Conservation (phyloP, 306 rosid genomes). For the Gillenia trifoliata region DNA sequence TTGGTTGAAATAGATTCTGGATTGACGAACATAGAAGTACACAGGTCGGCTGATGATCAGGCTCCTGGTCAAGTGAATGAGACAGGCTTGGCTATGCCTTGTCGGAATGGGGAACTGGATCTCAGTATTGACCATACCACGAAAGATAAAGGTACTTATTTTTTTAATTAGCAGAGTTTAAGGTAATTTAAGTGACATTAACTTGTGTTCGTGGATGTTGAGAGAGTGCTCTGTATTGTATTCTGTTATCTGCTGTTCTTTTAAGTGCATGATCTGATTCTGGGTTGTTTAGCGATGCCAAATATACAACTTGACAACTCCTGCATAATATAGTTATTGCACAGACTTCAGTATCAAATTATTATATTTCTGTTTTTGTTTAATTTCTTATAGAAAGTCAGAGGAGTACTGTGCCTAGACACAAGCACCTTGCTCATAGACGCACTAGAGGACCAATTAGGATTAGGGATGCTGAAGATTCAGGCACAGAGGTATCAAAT, state of each 20-base stretch:
- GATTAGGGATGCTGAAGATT: constrained; percentile 38
- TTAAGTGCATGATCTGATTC: too few relatives aligned
- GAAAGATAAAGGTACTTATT: constrained; percentile 31
- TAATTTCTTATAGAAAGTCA: constrained; percentile 26
- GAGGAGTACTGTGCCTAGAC: constrained; percentile 23
- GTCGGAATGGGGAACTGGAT: constrained; percentile 12
- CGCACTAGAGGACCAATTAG: constrained; percentile 45
- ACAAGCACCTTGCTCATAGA: constrained; percentile 38
- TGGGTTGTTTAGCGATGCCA: not conserved
- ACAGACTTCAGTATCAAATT: not conserved
- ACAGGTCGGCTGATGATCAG: constrained; percentile 7
- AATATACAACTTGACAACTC: not conserved
- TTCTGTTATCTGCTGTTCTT: not conserved
- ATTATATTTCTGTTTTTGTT: not conserved
- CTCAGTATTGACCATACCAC: constrained; percentile 18
- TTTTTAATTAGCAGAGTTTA: not conserved
- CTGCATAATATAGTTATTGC: not conserved
- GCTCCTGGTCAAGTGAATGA: constrained; percentile 16
- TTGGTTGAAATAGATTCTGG: constrained; percentile 2
- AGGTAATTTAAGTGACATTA: not conserved
- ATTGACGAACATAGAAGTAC: constrained; percentile 15
- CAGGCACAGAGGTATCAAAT: not conserved
- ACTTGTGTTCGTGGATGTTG: not conserved
- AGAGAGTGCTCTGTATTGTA: not conserved
- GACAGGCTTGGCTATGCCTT: constrained; percentile 10